phyloP scores from a whole-genome alignment of 1,284 basidiomycete species.

The Tilletiopsis washingtonensis region DNA sequence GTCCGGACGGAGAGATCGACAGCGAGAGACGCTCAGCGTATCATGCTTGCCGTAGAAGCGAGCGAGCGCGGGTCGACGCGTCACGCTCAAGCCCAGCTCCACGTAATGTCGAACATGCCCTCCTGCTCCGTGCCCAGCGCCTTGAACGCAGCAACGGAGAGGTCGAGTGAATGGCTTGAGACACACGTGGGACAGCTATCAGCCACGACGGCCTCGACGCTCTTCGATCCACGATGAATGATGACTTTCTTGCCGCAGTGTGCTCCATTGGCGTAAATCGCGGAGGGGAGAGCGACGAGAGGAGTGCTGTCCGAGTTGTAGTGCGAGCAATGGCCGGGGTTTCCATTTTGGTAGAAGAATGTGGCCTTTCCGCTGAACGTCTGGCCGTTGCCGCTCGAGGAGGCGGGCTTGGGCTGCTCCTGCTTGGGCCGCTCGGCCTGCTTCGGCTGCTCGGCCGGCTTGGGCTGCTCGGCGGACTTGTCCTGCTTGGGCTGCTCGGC shows the following conservation, averaged over 20 bases:
- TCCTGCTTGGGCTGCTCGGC: not conserved
- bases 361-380: conserved; percentile 9
- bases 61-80: too few species aligned
- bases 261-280: conserved; percentile 48
- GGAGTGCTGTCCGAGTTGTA: conserved; percentile 24
- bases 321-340: conserved; percentile 40
- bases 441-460: not conserved
- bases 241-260: conserved; percentile 62
- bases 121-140: conserved; percentile 55
- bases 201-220: conserved; percentile 53
- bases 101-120: conserved; percentile 54
- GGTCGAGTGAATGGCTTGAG: conserved; percentile 64
- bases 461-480: not conserved
- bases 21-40: too few species aligned
- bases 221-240: conserved; percentile 59
- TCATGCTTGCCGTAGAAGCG: too few species aligned
- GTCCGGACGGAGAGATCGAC: too few species aligned
- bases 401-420: not conserved
- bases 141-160: conserved; percentile 67
- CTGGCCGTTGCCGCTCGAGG: too few species aligned
- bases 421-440: not conserved
- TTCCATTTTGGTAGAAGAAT: conserved; percentile 37
- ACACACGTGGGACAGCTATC: conserved; percentile 53
- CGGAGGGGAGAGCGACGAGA: conserved; percentile 14
- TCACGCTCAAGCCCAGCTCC: conserved; percentile 13